Evolutionary conservation across 2,329 filamentous ascomycete genomes (phyloP), one percentile per base, ranked within the genome.

Genomic region (Chaetoscypha palmicola): DNA sequence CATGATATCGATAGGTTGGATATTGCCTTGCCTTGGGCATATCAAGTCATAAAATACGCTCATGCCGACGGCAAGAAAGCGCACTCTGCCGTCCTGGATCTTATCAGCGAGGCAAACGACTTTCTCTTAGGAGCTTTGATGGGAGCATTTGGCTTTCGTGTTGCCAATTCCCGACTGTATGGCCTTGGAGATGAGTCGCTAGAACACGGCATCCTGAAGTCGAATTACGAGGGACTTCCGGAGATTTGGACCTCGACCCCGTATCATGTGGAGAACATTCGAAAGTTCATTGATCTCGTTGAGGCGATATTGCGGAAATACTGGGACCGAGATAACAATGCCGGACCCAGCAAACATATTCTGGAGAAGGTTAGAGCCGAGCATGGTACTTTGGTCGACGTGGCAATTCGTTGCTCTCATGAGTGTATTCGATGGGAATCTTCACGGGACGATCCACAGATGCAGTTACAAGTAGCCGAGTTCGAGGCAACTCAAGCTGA

Each of bases 231-330:
- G 16, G 77, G 73, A 9, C 71, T 96, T 7, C 77, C 83, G 0
- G 81, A 86, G 47, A 85, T 90, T 34, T 98, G 92, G 92, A 96
- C 90, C 0, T 89, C 86, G 12, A 79, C 76, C 52, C 64, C 68
- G 33, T 77, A 72, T 50, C 68, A 81, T 43, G 74, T 78, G 39
- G 80, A 80, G 60, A 81, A 81, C 49, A 57, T 72, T 10, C 76
- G 77, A 57, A 76, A 77, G 14, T 69, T 81, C 12, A 67, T 77
- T 19, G 74, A 81, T 50, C 69, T 83, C 14, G 71, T 71, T 9
- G 50, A 50, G 5, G 38, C 47, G 10, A 46, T 62, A 23, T 35
- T 61, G n/a, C 52, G 46, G 32, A 56, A 61, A 38, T 64, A 57
- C 51, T 60, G 64, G 54, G 61, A 39, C 50, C 56, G 33, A 41